These are phyloP conservation scores for Babesia gibsoni DNA, from an alignment of 169 alveolate species.

Conservation along the genomic window DNA sequence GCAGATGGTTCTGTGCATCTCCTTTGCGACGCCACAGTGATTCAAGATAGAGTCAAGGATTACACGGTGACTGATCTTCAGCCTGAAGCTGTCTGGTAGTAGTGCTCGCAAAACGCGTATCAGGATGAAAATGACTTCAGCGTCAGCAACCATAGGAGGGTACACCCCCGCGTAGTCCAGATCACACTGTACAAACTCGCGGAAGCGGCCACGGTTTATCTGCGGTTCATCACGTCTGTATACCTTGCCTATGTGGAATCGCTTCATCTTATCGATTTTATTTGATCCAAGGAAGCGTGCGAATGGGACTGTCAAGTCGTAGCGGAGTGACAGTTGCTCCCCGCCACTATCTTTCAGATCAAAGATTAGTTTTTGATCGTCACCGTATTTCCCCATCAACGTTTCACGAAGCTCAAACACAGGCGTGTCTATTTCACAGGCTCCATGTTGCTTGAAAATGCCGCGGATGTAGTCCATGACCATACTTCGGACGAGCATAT, in stretches of 20 bases:
- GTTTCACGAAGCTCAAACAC: conserved; percentile 95
- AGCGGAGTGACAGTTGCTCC: conserved; percentile 92
- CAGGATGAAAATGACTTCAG: conserved; percentile 90
- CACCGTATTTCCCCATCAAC: conserved; percentile 93
- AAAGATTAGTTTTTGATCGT: conserved; percentile 92
- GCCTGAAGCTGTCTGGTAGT: conserved; percentile 78
- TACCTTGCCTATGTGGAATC: conserved; percentile 95
- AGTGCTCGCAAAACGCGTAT: conserved; percentile 80
- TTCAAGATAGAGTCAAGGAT: conserved; percentile 88
- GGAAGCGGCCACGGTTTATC: conserved; percentile 91
- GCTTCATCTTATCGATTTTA: conserved; percentile 83
- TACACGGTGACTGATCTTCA: conserved; percentile 89
- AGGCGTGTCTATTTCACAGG: conserved; percentile 97
- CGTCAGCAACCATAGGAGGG: conserved; percentile 90
- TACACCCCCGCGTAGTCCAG: conserved; percentile 93
- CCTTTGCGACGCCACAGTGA: conserved; percentile 84
- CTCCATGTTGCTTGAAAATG: conserved; percentile 92
- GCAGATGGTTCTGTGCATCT: conserved; percentile 86
- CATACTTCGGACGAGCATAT: conserved; percentile 88
- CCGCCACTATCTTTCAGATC: conserved; percentile 98
- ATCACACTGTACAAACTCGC: conserved; percentile 97
- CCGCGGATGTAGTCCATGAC: conserved; percentile 83
- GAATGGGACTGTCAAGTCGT: conserved; percentile 97
- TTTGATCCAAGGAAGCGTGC: conserved; percentile 92
- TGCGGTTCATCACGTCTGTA: conserved; percentile 98